Conservation (phyloP, 345 rosid genomes). For the Eucalyptus polyanthemos region DNA sequence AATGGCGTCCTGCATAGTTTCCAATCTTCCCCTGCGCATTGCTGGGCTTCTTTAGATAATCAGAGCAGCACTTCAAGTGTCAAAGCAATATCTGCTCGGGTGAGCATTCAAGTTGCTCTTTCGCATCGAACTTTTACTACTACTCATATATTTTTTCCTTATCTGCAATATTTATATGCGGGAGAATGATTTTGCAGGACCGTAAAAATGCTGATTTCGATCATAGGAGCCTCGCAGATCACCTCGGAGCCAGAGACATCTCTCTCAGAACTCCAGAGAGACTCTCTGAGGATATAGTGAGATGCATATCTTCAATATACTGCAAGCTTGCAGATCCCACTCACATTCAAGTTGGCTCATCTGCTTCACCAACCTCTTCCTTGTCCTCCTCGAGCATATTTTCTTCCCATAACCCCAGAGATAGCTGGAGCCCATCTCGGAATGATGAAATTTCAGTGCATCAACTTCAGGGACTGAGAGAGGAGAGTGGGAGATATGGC, state of each 20-base stretch:
- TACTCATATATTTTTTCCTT: background rate
- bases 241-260: conserved; percentile 5
- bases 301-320: conserved; percentile 78
- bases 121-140: background rate
- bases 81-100: conserved; percentile 30
- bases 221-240: conserved; percentile 70
- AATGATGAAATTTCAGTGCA: conserved; percentile 23
- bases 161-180: background rate
- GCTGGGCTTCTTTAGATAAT: conserved; percentile 18
- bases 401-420: conserved; percentile 53
- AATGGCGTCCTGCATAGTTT: conserved; percentile 5
- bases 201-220: conserved; percentile 21
- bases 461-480: conserved; percentile 24
- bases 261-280: conserved; percentile 32
- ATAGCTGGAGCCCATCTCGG: conserved; percentile 45
- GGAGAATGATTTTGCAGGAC: conserved; percentile 15
- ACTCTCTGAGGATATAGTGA: conserved; percentile 65
- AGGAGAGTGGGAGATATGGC: conserved; percentile 23
- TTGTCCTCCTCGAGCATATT: conserved; percentile 65
- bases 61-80: conserved; percentile 18
- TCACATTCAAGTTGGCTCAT: conserved; percentile 7
- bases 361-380: conserved; percentile 60
- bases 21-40: conserved; percentile 29
- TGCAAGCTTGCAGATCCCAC: conserved; percentile 45
- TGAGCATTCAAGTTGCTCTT: conserved; percentile 4